These are phyloP conservation scores for Cladophialophora yegresii DNA, from an alignment of 2,329 filamentous ascomycete species.

Conservation along the genomic window DNA sequence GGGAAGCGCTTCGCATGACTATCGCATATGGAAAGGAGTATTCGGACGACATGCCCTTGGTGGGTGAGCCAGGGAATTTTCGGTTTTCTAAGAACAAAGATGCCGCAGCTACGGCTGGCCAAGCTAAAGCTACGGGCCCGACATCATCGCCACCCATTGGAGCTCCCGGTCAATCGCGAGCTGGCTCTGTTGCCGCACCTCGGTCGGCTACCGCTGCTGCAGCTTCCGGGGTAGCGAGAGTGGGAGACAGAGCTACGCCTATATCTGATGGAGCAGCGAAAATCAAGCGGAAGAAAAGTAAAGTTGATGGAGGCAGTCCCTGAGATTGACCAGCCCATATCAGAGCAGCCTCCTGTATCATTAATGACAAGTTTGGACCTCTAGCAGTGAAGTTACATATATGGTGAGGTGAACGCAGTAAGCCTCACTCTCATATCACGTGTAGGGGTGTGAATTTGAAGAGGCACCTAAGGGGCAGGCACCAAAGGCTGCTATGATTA, in stretches of 20 bases:
- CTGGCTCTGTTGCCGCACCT: slow-evolving; percentile 22
- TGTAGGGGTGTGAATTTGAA: not conserved
- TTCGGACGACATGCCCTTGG: slow-evolving; percentile 64
- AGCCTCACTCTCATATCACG: not conserved
- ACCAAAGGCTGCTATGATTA: slow-evolving; percentile 5
- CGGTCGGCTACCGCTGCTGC: not conserved
- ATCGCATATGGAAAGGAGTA: slow-evolving; percentile 61
- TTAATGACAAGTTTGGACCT: not conserved
- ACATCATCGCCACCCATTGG: not conserved
- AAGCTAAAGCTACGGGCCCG: slow-evolving; percentile 16
- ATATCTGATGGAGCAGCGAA: slow-evolving; percentile 20
- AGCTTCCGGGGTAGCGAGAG: slow-evolving; percentile 5
- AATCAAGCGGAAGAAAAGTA: slow-evolving; percentile 31
- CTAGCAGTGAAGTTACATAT: not conserved
- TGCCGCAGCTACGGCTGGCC: slow-evolving; percentile 5
- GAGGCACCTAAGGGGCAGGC: too few species aligned
- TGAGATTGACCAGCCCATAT: slow-evolving; percentile 14
- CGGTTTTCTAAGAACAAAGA: slow-evolving; percentile 53
- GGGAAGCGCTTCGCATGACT: slow-evolving; percentile 54
- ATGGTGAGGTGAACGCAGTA: not conserved
- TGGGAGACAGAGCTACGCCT: slow-evolving; percentile 10
- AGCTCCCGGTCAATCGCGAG: slow-evolving; percentile 26
- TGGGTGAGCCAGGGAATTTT: slow-evolving; percentile 65
- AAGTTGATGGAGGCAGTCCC: slow-evolving; percentile 20
- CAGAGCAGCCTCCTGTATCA: not conserved